Evolutionary conservation across 305 asterid genomes (phyloP).

Genomic region (Plantago lanceolata): DNA sequence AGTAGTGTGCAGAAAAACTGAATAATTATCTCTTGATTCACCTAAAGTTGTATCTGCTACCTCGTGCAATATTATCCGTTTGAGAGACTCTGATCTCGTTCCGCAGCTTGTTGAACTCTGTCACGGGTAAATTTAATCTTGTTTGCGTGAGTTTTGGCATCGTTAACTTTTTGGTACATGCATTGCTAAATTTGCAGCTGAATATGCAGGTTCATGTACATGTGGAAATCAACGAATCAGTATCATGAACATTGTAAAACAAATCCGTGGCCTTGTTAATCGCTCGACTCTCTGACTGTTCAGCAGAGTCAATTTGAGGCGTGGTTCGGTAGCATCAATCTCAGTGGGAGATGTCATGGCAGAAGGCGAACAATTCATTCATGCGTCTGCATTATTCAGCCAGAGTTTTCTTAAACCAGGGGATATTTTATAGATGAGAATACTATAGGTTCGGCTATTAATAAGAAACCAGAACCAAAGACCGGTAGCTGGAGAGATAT

Average conservation of each 20-base stretch:
- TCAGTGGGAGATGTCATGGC: slow-evolving; percentile 44
- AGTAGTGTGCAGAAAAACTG: no score
- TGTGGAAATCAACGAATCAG: slow-evolving; percentile 96
- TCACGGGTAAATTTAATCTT: slow-evolving; percentile 64
- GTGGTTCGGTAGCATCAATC: slow-evolving; percentile 58
- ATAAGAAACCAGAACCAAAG: slow-evolving; percentile 31
- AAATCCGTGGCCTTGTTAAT: slow-evolving; percentile 84
- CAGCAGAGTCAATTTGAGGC: no score
- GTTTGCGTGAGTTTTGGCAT: background rate
- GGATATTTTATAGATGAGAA: slow-evolving; percentile 46
- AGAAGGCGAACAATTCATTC: slow-evolving; percentile 47
- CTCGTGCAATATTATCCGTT: slow-evolving; percentile 68
- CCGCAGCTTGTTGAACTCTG: slow-evolving; percentile 97
- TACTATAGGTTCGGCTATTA: slow-evolving; percentile 44
- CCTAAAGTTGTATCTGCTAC: slow-evolving; percentile 94
- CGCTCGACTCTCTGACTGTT: no score
- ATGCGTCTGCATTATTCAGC: slow-evolving; percentile 90
- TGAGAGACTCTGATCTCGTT: slow-evolving; percentile 81
- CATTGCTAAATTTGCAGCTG: no score
- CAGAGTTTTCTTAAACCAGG: slow-evolving; percentile 64
- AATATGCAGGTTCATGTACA: slow-evolving; percentile 84
- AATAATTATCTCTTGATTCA: no score
- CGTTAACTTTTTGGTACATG: background rate
- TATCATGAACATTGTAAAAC: slow-evolving; percentile 86
- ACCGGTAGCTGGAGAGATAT: slow-evolving; percentile 62